Base-by-base conservation (phyloP, 108 stramenopile genomes). In the Chaetoceros tenuissimus region DNA sequence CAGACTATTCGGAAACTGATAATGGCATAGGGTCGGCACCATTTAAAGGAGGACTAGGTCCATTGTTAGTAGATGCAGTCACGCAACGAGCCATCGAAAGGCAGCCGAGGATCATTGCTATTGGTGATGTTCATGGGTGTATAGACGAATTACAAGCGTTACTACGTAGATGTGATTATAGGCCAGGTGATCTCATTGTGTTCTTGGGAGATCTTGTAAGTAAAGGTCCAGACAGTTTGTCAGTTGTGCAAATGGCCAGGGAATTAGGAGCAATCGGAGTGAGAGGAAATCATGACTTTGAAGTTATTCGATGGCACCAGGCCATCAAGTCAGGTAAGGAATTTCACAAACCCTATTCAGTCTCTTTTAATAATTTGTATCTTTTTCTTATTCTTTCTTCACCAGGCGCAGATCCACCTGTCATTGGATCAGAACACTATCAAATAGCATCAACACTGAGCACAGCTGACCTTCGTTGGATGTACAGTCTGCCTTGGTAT, bases 51-150 rank as follows among this genome's bases (percentile, higher is more conserved):
- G 46, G 60, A 23, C 70, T 90, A 21, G 89, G 89, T 10, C 77
- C 82, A 40, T 66, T 78, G 23, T 66, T 90, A 5, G 62, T 90
- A 17, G 85, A 90, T 43, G 89, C 89, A 24, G 83, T 75, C 21
- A 53, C 55, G 8, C 63, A 82, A 53, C 73, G 81, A 46, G 85
- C 82, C 30, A 75, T 64, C 34, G 69, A 87, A 56, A 64, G 77
- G 26, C 89, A 87, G 13, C 89, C 85, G 1, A 69, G 78, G 22
- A 79, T 92, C 1, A 92, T 90, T 60, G 84, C 81, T 0, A 85
- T 97, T 28, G 89, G 89, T 17, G 96, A 97, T 66, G 93, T 97
- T 24, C 96, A 97, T 64, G 96, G 96, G 1, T 97, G 96, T 48
- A 76, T 90, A 24, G 86, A 94, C 51, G 96, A 97, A 60, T 69